phyloP scores from a whole-genome alignment of 441 rosid genomes.

The Flueggea neowawraea region DNA sequence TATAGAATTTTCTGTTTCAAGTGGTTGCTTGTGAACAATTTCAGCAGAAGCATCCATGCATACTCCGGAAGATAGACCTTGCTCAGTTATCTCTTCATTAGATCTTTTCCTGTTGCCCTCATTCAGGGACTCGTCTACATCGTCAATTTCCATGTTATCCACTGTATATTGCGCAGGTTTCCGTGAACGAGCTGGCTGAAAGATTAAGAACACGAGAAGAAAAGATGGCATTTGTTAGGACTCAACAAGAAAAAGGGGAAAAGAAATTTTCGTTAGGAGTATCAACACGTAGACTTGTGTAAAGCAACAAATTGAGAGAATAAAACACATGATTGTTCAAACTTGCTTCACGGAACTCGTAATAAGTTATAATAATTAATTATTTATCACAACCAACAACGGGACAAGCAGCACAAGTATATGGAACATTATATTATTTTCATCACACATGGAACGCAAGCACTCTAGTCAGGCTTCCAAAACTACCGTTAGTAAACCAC shows the following conservation, averaged over 20 bases:
- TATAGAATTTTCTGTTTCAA: conserved; percentile 19
- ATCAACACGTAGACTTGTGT: not conserved
- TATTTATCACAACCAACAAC: not conserved
- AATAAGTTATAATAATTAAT: not conserved
- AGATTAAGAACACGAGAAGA: not conserved
- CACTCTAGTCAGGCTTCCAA: not conserved
- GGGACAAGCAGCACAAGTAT: not conserved
- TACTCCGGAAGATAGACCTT: conserved; percentile 15
- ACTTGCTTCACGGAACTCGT: not conserved
- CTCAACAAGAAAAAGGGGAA: not conserved
- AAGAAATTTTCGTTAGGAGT: no score
- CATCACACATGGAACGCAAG: no score
- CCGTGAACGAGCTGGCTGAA: conserved; percentile 69
- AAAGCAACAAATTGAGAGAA: not conserved
- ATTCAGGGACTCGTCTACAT: conserved; percentile 20
- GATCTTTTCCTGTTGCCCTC: conserved; percentile 16
- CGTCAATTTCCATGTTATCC: conserved; percentile 41
- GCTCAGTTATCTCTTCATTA: conserved; percentile 18
- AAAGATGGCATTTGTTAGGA: not conserved
- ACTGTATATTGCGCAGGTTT: conserved; percentile 49
- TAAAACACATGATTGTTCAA: not conserved
- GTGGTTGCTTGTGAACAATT: conserved; percentile 16
- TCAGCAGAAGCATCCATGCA: conserved; percentile 16
- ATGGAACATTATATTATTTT: not conserved
- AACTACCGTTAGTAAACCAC: not conserved